A percentile compares a stretch with the other conserved stretches of the same genome.
phyloP scores from a whole-genome alignment of 345 rosid genomes.

The Eucalyptus sideroxylon region DNA sequence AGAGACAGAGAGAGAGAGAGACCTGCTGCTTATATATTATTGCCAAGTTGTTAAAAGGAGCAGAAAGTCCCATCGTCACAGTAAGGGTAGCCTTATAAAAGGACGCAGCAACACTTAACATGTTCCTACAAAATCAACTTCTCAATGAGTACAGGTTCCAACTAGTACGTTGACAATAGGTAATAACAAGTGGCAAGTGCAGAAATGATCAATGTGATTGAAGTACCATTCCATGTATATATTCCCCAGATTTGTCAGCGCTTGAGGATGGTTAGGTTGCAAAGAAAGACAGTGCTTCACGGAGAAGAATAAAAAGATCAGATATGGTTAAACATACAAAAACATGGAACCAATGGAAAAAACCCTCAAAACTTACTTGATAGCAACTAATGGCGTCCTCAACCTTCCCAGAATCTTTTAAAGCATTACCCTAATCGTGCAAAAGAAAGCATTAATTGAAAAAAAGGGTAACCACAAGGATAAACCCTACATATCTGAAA shows the following conservation, averaged over 20 bases:
- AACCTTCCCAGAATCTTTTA: slow-evolving; percentile 84
- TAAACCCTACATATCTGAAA: neutral
- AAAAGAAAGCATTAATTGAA: neutral
- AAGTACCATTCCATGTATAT: slow-evolving; percentile 95
- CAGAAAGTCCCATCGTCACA: slow-evolving; percentile 90
- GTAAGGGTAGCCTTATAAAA: slow-evolving; percentile 83
- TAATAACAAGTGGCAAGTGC: neutral
- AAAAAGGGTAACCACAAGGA: neutral
- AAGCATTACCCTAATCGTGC: slow-evolving; percentile 73
- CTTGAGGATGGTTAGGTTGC: slow-evolving; percentile 93
- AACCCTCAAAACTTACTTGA: slow-evolving; percentile 31
- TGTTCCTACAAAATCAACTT: slow-evolving; percentile 47
- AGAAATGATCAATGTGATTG: neutral
- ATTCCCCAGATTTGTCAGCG: slow-evolving; percentile 95
- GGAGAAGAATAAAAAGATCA: slow-evolving; percentile 3
- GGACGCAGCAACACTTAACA: slow-evolving; percentile 72
- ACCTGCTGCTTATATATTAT: slow-evolving; percentile 98
- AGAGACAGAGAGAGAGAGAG: neutral
- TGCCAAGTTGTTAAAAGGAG: slow-evolving; percentile 96
- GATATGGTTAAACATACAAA: neutral
- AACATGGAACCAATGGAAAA: neutral
- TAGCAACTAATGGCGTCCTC: slow-evolving; percentile 97
- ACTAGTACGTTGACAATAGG: neutral
- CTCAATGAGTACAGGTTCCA: neutral
- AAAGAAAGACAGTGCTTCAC: slow-evolving; percentile 87